These are phyloP conservation scores for Zostera marina DNA, from an alignment of 116 monocot species.

Conservation along the genomic window DNA sequence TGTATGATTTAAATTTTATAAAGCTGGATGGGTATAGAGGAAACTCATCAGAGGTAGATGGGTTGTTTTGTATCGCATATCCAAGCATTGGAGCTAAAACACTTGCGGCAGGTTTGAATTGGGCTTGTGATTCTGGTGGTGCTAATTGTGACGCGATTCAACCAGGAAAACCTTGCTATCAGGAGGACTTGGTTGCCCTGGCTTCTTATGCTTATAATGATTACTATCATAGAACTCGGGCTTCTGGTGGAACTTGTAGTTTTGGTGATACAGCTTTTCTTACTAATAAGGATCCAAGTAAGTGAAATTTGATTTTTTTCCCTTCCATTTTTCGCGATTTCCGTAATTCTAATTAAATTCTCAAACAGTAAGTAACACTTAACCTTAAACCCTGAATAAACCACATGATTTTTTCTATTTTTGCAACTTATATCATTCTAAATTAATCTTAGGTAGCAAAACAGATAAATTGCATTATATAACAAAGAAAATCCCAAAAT, in stretches of 20 bases:
- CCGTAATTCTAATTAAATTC: not conserved
- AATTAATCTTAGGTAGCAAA: not conserved
- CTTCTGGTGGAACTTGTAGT: constrained; percentile 64
- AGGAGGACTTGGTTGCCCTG: constrained; percentile 21
- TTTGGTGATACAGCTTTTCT: constrained; percentile 52
- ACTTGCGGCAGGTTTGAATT: constrained; percentile 54
- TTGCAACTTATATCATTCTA: not conserved
- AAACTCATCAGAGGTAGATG: constrained; percentile 15
- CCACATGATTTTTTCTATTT: not conserved
- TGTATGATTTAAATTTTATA: constrained; percentile 39
- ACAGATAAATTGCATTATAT: not conserved
- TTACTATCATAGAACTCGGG: constrained; percentile 59
- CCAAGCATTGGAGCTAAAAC: constrained; percentile 22
- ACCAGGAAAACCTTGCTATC: constrained; percentile 63
- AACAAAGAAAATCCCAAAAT: not conserved
- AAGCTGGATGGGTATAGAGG: constrained; percentile 1
- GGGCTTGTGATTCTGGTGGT: constrained; percentile 72
- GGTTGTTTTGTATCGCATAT: constrained; percentile 70
- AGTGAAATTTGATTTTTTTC: constrained; percentile 6
- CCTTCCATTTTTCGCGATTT: not conserved
- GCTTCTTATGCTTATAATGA: constrained; percentile 90
- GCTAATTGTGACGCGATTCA: constrained; percentile 79
- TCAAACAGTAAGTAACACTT: too few relatives aligned
- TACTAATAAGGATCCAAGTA: constrained; percentile 67
- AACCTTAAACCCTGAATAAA: not conserved